Evolutionary conservation across 2,329 filamentous ascomycete genomes (phyloP).

Genomic region (Geosmithia putterillii): DNA sequence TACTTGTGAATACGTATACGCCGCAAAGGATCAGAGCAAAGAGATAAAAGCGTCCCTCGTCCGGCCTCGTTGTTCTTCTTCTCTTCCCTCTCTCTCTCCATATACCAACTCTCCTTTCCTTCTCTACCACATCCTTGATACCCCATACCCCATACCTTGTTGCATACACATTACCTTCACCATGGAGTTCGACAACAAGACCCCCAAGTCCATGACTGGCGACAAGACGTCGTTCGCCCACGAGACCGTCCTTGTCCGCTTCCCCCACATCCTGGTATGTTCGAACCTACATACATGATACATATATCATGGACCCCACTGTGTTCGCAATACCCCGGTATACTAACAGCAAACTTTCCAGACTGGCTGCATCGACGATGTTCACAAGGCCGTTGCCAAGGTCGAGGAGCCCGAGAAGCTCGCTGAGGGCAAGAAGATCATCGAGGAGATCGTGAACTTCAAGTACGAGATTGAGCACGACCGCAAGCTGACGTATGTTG

Average conservation of each 20-base stretch:
- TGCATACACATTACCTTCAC: neutral
- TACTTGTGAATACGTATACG: neutral
- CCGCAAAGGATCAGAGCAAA: neutral
- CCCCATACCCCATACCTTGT: neutral
- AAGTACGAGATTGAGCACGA: slow-evolving; percentile 97
- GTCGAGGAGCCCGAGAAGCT: slow-evolving; percentile 50
- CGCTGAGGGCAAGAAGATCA: slow-evolving; percentile 76
- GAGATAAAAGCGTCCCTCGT: neutral
- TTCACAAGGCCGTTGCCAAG: slow-evolving; percentile 61
- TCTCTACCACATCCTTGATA: slow-evolving; percentile 1
- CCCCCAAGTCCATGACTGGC: slow-evolving; percentile 57
- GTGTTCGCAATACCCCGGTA: neutral
- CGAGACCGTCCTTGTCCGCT: slow-evolving; percentile 72
- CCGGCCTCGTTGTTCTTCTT: neutral
- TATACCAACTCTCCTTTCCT: slow-evolving; percentile 1
- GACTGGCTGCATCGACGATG: slow-evolving; percentile 87
- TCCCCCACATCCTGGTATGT: slow-evolving; percentile 82
- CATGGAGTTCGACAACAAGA: slow-evolving; percentile 69
- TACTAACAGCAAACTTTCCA: neutral
- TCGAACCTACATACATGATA: neutral
- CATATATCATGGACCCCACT: neutral
- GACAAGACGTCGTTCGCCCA: slow-evolving; percentile 82
- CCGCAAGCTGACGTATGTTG: slow-evolving; percentile 62
- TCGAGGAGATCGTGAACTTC: slow-evolving; percentile 64
- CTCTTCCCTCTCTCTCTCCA: neutral